Conservation (phyloP, 495 filamentous ascomycete genomes). For the Platismatia glauca region DNA sequence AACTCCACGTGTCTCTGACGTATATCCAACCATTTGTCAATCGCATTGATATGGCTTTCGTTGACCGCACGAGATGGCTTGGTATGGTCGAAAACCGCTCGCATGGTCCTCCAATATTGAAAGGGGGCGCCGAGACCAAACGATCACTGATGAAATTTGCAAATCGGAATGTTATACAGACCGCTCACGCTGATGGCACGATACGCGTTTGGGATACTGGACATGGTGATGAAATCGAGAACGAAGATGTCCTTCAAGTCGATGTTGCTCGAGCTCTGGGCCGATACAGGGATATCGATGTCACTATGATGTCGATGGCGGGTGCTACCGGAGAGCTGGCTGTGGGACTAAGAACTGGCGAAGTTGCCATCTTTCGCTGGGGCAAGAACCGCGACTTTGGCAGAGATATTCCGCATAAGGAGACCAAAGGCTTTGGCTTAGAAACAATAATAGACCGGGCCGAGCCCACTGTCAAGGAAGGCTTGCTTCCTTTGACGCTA, state of each 20-base stretch:
- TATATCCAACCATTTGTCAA: conserved; percentile 85
- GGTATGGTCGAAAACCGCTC: conserved; percentile 71
- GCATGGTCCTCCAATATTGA: conserved; percentile 63
- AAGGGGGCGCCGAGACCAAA: conserved; percentile 62
- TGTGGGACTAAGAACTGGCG: conserved; percentile 69
- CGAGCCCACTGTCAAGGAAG: conserved; percentile 74
- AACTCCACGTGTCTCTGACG: conserved; percentile 72
- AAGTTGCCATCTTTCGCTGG: conserved; percentile 84
- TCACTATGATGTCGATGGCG: conserved; percentile 66
- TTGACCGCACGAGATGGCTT: conserved; percentile 76
- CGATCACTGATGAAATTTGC: conserved; percentile 67
- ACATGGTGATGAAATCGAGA: conserved; percentile 87
- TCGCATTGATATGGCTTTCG: conserved; percentile 51
- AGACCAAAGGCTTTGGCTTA: conserved; percentile 47
- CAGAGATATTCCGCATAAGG: conserved; percentile 46
- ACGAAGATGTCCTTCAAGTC: conserved; percentile 68
- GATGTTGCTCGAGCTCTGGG: conserved; percentile 79
- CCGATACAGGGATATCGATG: conserved; percentile 64
- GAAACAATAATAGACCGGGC: conserved; percentile 63
- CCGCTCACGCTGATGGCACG: conserved; percentile 79
- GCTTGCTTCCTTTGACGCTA: conserved; percentile 69
- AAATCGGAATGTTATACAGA: conserved; percentile 68
- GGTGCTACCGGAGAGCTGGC: conserved; percentile 74
- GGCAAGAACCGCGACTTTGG: conserved; percentile 59
- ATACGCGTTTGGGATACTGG: conserved; percentile 85